Evolutionary conservation across 2,329 filamentous ascomycete species (phyloP), one percentile per base, ranked within the genome.

Genomic region (Aspergillus tamarii): DNA sequence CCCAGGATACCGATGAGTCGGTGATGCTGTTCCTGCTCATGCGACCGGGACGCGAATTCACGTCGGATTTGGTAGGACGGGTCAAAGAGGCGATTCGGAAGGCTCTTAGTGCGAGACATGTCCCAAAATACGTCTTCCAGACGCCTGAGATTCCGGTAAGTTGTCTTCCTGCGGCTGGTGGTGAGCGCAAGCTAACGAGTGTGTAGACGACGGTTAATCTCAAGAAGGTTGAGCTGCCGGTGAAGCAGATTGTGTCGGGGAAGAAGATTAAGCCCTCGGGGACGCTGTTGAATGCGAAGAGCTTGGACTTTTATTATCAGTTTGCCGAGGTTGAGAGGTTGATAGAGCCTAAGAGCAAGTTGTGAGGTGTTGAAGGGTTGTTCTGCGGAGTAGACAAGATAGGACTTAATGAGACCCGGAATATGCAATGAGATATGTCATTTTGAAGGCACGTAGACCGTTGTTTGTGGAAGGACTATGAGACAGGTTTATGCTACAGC

Each of bases 191-290:
- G 30, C 63, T 65, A 41, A 65, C 23, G 48, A 12, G 14, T 14
- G 3, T 11, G 11, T 54, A 93, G 88, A 91, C 89, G 0, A 95
- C 92, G 0, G 88, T 95, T 66, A 95, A 94, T 73, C 78, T 92
- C 57, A 95, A 95, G 76, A 95, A 95, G 77, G 92, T 95, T 4
- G 92, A 95, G 75, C 71, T 95, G 59, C 91, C 91, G 0, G 90
- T 95, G 34, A 95, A 95, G 80, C 89, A 92, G 73, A 95, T 95
- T 66, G 89, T 95, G 0, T 92, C 87, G 0, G 92, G 92, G 0
- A 87, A 88, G 69, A 86, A 80, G 28, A 86, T 95, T 73, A 92
- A 90, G 77, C 86, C 91, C 0, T 92, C 89, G 56, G 91, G 91
- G 1, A 94, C 91, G 4, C 77, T 95, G 71, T 78, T 91, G 59